Percentiles rank a stretch among this genome's conserved stretches.
Evolutionary conservation across 495 filamentous ascomycete genomes (phyloP).

Genomic region (Aspergillus baeticus): DNA sequence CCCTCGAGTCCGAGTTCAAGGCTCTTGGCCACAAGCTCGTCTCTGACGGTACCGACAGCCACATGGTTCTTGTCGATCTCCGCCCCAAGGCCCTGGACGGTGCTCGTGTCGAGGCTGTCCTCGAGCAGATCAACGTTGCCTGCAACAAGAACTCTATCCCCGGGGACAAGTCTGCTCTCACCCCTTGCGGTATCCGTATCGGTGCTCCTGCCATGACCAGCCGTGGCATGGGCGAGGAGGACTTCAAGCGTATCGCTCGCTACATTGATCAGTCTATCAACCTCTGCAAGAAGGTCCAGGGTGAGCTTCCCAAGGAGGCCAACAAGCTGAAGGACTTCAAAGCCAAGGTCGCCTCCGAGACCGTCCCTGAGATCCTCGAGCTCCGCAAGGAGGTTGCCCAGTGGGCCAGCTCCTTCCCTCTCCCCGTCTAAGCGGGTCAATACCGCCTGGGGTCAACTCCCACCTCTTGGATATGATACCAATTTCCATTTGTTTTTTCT

Average conservation of each 20-base stretch:
- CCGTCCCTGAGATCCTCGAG: conserved; percentile 72
- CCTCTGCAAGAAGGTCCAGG: conserved; percentile 82
- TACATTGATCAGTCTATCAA: conserved; percentile 87
- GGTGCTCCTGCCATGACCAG: conserved; percentile 97
- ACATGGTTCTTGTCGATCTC: conserved; percentile 69
- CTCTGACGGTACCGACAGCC: conserved; percentile 93
- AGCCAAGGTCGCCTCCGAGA: conserved; percentile 77
- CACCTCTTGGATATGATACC: conserved; percentile 20
- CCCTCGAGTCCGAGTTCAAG: conserved; percentile 25
- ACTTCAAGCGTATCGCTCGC: conserved; percentile 85
- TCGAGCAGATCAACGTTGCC: conserved; percentile 97
- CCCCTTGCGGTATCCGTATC: conserved; percentile 90
- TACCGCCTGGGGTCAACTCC: background rate
- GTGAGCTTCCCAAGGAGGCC: conserved; percentile 83
- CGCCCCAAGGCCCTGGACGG: conserved; percentile 35
- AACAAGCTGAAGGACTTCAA: conserved; percentile 99
- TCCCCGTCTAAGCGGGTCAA: conserved; percentile 64
- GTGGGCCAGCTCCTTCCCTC: conserved; percentile 90
- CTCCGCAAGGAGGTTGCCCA: conserved; percentile 84
- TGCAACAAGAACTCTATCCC: conserved; percentile 99
- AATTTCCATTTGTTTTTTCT: conserved; percentile 16
- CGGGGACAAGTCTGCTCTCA: conserved; percentile 96
- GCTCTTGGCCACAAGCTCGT: conserved; percentile 63
- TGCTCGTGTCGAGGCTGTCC: conserved; percentile 92
- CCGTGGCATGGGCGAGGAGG: conserved; percentile 87